phyloP scores from a whole-genome alignment of 768 basidiomycete species.

The Leccinum subgranulosum region DNA sequence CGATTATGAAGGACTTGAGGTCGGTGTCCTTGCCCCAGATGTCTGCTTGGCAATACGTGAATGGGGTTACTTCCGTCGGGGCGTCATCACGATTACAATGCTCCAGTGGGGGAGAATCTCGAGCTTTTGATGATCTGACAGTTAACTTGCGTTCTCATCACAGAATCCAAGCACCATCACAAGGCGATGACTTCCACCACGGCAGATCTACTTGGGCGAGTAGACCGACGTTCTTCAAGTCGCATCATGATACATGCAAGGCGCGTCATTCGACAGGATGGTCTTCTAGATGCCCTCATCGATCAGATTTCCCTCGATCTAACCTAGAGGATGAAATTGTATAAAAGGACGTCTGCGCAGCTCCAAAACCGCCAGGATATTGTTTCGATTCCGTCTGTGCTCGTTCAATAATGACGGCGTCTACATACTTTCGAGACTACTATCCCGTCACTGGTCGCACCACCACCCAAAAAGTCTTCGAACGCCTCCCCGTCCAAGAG shows the following conservation, averaged over 20 bases:
- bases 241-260: background rate
- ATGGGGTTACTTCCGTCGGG: too few relatives aligned
- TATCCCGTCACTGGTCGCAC: slow-evolving; percentile 22
- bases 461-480: slow-evolving; percentile 12
- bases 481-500: slow-evolving; percentile 24
- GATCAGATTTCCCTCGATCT: background rate
- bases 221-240: background rate
- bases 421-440: slow-evolving; percentile 2
- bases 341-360: slow-evolving; percentile 3
- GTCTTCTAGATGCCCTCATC: background rate
- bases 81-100: background rate
- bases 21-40: background rate
- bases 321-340: background rate
- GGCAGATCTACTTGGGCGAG: background rate
- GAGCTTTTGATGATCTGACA: background rate
- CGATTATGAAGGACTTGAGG: background rate
- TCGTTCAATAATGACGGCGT: background rate
- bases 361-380: background rate
- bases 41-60: too few relatives aligned
- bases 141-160: too few relatives aligned
- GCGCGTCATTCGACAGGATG: background rate
- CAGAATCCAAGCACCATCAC: background rate
- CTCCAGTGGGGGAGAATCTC: background rate
- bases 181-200: background rate
- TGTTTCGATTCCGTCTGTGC: background rate